Conservation (phyloP, 306 rosid species). For the Purshia tridentata region DNA sequence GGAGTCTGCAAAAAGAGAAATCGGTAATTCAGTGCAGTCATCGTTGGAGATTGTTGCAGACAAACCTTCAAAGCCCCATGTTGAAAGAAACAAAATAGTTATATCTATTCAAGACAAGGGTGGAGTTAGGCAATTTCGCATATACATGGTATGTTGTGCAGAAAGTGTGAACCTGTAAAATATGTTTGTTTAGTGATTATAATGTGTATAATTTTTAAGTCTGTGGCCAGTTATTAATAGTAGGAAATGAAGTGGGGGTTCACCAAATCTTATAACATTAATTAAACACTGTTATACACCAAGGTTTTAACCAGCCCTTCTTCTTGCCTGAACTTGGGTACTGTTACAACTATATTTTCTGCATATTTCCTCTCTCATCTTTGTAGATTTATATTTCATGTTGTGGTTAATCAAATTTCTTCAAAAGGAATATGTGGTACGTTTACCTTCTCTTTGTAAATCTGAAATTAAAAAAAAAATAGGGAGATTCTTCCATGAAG, state of each 20-base stretch:
- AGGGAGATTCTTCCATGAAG: not conserved
- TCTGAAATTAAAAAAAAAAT: not conserved
- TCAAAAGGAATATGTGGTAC: not conserved
- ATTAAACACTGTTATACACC: not conserved
- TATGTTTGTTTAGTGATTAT: not conserved
- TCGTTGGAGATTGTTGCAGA: conserved; percentile 35
- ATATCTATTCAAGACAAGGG: conserved; percentile 75
- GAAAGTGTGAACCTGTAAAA: conserved; percentile 3
- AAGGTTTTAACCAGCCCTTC: not conserved
- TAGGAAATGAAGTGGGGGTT: not conserved
- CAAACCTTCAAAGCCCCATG: conserved; percentile 37
- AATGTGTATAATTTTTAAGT: not conserved
- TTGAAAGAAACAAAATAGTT: conserved; percentile 66
- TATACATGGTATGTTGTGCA: conserved; percentile 56
- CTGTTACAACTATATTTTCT: not conserved
- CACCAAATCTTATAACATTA: not conserved
- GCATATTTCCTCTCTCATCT: not conserved
- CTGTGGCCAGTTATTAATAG: not conserved
- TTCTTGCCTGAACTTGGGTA: not conserved
- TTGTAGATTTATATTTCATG: not conserved
- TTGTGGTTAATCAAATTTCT: not conserved
- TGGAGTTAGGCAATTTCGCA: conserved; percentile 63
- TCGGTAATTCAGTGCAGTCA: conserved; percentile 29
- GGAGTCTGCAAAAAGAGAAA: conserved; percentile 52
- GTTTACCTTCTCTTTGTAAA: not conserved